phyloP scores from a whole-genome alignment of 352 stramenopile genomes.

The Albugo laibachii region DNA sequence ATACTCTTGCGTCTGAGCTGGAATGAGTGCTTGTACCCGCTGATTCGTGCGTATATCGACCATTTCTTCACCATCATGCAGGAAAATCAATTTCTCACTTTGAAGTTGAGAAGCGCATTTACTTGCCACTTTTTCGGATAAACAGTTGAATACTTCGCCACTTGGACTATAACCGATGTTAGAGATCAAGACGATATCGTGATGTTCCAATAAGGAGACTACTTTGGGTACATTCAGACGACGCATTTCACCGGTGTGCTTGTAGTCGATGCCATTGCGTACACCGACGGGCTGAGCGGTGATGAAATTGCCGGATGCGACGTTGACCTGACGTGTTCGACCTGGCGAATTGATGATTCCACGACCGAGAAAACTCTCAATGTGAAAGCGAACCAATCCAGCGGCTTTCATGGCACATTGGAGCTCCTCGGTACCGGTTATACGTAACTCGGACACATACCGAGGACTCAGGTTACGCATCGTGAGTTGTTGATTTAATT shows the following conservation, averaged over 20 bases:
- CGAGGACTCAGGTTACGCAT: constrained; percentile 41
- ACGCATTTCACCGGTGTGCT: constrained; percentile 87
- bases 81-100: constrained; percentile 78
- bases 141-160: constrained; percentile 85
- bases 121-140: constrained; percentile 77
- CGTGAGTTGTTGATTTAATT: constrained; percentile 85
- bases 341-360: constrained; percentile 73
- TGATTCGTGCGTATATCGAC: constrained; percentile 66
- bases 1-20: constrained; percentile 70
- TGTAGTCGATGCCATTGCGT: constrained; percentile 71
- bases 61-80: constrained; percentile 78
- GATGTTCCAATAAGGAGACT: constrained; percentile 76
- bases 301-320: constrained; percentile 95
- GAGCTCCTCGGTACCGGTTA: constrained; percentile 84
- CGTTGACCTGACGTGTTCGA: constrained; percentile 63
- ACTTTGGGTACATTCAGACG: constrained; percentile 86
- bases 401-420: constrained; percentile 90
- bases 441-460: constrained; percentile 65
- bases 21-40: constrained; percentile 53
- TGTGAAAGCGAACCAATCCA: constrained; percentile 75
- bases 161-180: constrained; percentile 90
- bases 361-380: constrained; percentile 67
- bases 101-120: constrained; percentile 69
- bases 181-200: constrained; percentile 93
- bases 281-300: constrained; percentile 82